Evolutionary conservation across 2,329 filamentous ascomycete genomes (phyloP), one percentile per base, ranked within the genome.

Genomic region (Aspergillus uvarum): DNA sequence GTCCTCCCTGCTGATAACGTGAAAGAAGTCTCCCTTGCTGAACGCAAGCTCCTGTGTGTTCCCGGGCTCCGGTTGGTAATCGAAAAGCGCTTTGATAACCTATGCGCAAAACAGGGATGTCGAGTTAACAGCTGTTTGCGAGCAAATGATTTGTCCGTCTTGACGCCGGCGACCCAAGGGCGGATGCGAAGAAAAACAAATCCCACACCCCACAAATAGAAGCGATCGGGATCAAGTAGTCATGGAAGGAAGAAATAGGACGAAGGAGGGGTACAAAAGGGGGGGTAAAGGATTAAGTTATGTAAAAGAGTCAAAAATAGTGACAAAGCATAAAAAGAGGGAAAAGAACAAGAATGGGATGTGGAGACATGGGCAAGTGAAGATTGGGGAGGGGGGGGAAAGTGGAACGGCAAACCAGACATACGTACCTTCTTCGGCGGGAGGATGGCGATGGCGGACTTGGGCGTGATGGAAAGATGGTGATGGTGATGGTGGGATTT

Each of bases 1-100:
- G 82, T 97, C 89, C 80, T 98, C 95, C 76, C 94, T 89, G 71
- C 91, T 92, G 76, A 98, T 94, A 65, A 99, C 95, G 81, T 98
- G 94, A 76, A 99, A 95, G 77, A 98, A 99, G 76, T 99, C 95
- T 72, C 95, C 95, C 74, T 92, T 90, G 66, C 89, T 92, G 79
- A 99, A 99, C 74, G 90, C 89, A 70, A 99, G 83, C 80, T 96
- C 89, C 74, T 94, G 89, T 56, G 80, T 79, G 61, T 80, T 77
- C 55, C 80, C 80, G 62, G 87, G 86, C 71, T 89, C 85, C 61
- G 92, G 90, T 71, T 89, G 85, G 79, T 96, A 96, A 77, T 96
- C 91, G 83, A 96, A 96, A 60, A 97, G 88, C 31, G 95, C 95
- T 82, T 94, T 92, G 77, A 99, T 99, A 62, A 99, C 93, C 93